Conservation (phyloP, 306 rosid genomes). For the Medicago lupulina region DNA sequence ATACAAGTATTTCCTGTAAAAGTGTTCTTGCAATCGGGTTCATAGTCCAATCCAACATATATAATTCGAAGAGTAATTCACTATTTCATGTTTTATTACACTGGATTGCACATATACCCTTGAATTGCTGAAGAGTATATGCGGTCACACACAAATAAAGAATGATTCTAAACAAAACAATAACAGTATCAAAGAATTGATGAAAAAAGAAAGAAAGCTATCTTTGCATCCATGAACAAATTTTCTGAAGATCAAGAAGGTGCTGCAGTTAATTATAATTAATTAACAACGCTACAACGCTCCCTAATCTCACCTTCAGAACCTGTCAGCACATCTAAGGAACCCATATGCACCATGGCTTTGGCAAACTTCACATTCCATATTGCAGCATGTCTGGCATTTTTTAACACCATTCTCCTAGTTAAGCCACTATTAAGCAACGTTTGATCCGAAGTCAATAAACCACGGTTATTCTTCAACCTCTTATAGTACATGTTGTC, state of each 20-base stretch:
- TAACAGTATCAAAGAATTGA: neutral
- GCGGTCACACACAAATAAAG: neutral
- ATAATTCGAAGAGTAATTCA: too few species aligned
- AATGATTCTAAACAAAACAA: conserved; percentile 1
- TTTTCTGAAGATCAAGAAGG: neutral
- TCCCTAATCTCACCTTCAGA: conserved; percentile 49
- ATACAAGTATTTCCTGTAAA: neutral
- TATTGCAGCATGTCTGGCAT: conserved; percentile 28
- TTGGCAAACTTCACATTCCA: conserved; percentile 49
- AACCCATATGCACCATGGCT: conserved; percentile 59
- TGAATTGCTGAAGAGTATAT: conserved; percentile 21
- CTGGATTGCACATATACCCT: neutral
- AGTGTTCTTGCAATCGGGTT: neutral
- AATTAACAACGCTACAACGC: conserved; percentile 34
- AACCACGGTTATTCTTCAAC: conserved; percentile 43
- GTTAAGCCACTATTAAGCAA: conserved; percentile 37
- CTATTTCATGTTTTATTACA: too few species aligned
- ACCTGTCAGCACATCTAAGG: conserved; percentile 46
- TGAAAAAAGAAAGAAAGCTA: neutral
- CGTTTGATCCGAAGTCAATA: conserved; percentile 51
- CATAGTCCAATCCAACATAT: too few species aligned
- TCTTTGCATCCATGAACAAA: neutral
- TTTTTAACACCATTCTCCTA: conserved; percentile 34
- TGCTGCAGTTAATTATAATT: neutral
- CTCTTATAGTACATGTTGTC: conserved; percentile 45